phyloP scores from a whole-genome alignment of 176 grass and related monocot species.

The Triticum urartu region DNA sequence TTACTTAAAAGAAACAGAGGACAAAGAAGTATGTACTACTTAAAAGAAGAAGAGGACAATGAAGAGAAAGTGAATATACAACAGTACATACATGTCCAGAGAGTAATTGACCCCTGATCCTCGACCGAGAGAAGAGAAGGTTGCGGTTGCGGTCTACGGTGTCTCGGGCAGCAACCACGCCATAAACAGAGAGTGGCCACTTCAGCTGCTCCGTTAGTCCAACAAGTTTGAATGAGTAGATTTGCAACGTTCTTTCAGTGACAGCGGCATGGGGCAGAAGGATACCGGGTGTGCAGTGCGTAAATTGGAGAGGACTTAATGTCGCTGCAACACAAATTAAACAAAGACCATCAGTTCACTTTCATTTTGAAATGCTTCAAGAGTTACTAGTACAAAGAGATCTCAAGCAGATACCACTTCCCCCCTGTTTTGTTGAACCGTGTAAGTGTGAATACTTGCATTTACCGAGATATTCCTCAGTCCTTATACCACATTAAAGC shows the following conservation, averaged over 20 bases:
- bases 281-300: neutral
- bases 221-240: neutral
- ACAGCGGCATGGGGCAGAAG: neutral
- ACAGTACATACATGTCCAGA: neutral
- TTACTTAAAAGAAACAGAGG: neutral
- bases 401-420: slow-evolving; percentile 12
- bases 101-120: neutral
- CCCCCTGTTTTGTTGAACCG: slow-evolving; percentile 7
- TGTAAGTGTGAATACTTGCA: neutral
- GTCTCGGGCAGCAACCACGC: no score
- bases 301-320: neutral
- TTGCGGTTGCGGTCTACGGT: no score
- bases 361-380: slow-evolving; percentile 13
- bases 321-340: neutral
- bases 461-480: neutral
- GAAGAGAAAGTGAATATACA: neutral
- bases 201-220: neutral
- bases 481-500: neutral
- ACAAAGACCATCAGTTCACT: no score
- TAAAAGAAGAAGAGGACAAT: no score
- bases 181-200: neutral
- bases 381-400: neutral
- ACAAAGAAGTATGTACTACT: no score
- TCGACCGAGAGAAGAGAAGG: neutral
- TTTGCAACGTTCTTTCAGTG: neutral